Evolutionary conservation across 768 basidiomycete genomes (phyloP).

Genomic region (Naganishia antarctica): DNA sequence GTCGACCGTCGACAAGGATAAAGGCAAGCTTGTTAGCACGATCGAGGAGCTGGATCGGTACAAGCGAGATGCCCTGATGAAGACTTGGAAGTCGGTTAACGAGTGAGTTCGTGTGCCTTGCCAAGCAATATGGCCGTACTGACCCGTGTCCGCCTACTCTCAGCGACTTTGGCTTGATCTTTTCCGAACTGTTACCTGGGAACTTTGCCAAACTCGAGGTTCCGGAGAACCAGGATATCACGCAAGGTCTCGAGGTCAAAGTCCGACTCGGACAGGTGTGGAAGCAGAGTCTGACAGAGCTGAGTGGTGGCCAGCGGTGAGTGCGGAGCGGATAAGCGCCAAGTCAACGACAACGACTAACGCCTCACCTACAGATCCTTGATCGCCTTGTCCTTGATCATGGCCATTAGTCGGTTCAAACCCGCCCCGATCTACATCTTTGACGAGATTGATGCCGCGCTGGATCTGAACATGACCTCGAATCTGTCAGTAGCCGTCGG

Average conservation of each 20-base stretch:
- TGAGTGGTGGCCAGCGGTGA: constrained; percentile 93
- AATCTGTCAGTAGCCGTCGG: constrained; percentile 15
- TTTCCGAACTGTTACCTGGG: constrained; percentile 88
- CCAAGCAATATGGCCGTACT: neutral
- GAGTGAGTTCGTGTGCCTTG: constrained; percentile 56
- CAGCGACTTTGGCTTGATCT: constrained; percentile 94
- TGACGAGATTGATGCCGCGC: constrained; percentile 96
- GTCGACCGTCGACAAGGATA: constrained; percentile 79
- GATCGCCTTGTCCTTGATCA: constrained; percentile 94
- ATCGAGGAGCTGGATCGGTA: constrained; percentile 88
- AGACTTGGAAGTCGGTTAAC: constrained; percentile 95
- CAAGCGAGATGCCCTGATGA: constrained; percentile 86
- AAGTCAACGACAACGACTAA: no score
- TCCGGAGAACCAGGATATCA: constrained; percentile 87
- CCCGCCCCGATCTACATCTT: constrained; percentile 99
- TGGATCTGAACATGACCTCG: constrained; percentile 78
- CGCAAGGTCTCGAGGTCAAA: constrained; percentile 94
- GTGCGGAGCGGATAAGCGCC: no score
- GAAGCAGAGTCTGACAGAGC: constrained; percentile 95
- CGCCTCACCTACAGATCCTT: constrained; percentile 69
- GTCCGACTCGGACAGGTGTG: constrained; percentile 89
- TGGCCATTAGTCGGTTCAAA: constrained; percentile 98
- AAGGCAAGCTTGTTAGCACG: constrained; percentile 88
- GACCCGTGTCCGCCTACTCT: neutral
- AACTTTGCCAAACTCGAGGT: constrained; percentile 94